Evolutionary conservation across 305 asterid species (phyloP), one percentile per base, ranked within the genome.

Genomic region (Lippia alba): DNA sequence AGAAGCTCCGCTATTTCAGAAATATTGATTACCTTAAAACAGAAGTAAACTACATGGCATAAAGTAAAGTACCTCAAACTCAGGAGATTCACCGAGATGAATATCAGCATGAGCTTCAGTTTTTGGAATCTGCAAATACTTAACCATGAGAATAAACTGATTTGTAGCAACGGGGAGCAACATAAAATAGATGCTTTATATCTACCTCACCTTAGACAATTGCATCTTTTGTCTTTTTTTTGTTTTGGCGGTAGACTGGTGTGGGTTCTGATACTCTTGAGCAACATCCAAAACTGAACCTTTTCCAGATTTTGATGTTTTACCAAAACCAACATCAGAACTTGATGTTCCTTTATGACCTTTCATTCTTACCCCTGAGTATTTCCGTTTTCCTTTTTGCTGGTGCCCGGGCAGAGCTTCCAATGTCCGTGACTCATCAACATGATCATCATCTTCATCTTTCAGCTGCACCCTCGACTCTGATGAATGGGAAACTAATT

Each of bases 261-360:
- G 75, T 77, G 70, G 72, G 70, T 85, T 91, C 82, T 74, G 83
- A 59, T 78, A 71, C 75, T 76, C 79, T 80, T 84, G 93, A 74
- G 83, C 77, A 63, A 72, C 85, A 76, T 79, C 80, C 9, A 74
- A 20, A 73, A 24, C 72, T 64, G 84, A 78, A 72, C 58, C 78
- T 75, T 83, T 89, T 74, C 86, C 93, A 73, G 77, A 69, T 79
- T 86, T 89, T 69, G 83, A 81, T 63, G 69, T 74, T 75, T 82
- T 82, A 65, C 73, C 53, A 54, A 88, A 76, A 62, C 78, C 84
- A 81, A 73, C 82, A 70, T 82, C 91, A 67, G 74, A 76, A 71
- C 75, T 83, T 70, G 91, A 70, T 30, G 66, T 55, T 45, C 78
- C 57, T 50, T 73, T 81, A 74, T 77, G 70, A 46, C 81, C 83